Conservation (phyloP, 208 protist genomes). For the Acanthamoeba healyi region DNA sequence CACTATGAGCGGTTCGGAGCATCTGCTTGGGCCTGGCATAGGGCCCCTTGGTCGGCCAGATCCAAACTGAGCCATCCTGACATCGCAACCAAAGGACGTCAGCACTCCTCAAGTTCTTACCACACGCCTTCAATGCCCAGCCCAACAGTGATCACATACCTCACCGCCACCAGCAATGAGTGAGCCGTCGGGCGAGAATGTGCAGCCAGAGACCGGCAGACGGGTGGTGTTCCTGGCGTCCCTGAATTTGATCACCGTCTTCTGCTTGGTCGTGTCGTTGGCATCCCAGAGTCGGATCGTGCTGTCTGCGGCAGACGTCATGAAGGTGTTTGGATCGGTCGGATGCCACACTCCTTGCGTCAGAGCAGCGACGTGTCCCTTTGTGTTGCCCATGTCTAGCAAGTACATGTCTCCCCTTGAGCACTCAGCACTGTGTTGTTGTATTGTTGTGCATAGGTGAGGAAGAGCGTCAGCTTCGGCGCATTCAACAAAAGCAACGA, state of each 20-base stretch:
- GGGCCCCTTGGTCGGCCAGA: conserved; percentile 39
- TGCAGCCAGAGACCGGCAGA: not conserved
- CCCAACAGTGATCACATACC: not conserved
- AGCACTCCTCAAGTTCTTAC: not conserved
- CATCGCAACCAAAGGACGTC: not conserved
- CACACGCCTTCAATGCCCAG: too few relatives aligned
- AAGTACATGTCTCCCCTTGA: conserved; percentile 37
- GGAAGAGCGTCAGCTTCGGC: not conserved
- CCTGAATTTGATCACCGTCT: conserved; percentile 37
- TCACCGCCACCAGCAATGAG: conserved; percentile 33
- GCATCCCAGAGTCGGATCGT: conserved; percentile 70
- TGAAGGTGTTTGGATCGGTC: not conserved
- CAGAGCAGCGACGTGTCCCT: conserved; percentile 18
- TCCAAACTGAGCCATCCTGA: conserved; percentile 28
- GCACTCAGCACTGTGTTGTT: conserved; percentile 11
- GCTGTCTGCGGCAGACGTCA: conserved; percentile 19
- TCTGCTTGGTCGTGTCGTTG: conserved; percentile 40
- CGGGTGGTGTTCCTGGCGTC: not conserved
- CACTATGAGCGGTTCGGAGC: not conserved
- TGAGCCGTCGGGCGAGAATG: not conserved
- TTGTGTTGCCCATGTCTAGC: conserved; percentile 30
- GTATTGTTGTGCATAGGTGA: too few relatives aligned
- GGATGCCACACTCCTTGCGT: conserved; percentile 53
- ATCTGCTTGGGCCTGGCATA: conserved; percentile 20
- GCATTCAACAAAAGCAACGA: too few relatives aligned